Evolutionary conservation across 139 green algal genomes (phyloP).

Genomic region (Raphidocelis subcapitata): DNA sequence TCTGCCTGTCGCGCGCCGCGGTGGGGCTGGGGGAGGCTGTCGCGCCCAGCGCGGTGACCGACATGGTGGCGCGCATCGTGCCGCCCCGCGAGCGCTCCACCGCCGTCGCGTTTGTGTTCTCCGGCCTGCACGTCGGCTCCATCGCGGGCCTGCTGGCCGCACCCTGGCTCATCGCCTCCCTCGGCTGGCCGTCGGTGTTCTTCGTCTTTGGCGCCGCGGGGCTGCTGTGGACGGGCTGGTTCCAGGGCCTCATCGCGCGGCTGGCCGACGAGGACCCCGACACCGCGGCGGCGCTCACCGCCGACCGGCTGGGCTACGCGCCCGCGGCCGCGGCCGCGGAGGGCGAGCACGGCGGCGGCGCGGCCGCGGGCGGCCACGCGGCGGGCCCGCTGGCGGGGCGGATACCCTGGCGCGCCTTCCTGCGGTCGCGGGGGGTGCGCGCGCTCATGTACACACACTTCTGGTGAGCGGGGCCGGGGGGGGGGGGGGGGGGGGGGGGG

Average conservation of each 20-base stretch:
- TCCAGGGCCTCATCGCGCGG: constrained; percentile 56
- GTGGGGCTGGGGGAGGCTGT: constrained; percentile 94
- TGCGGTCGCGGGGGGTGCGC: constrained; percentile 65
- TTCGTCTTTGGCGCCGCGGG: constrained; percentile 82
- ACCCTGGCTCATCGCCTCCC: constrained; percentile 71
- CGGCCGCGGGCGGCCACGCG: not conserved
- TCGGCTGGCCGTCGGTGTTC: constrained; percentile 90
- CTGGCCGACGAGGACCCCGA: constrained; percentile 44
- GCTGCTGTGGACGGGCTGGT: constrained; percentile 82
- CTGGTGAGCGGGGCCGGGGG: constrained; percentile 25
- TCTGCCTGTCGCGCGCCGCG: constrained; percentile 71
- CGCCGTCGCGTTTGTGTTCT: constrained; percentile 87
- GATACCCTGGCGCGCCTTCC: constrained; percentile 83
- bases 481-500: too few species aligned
- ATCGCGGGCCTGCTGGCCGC: constrained; percentile 81
- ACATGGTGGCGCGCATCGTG: constrained; percentile 86
- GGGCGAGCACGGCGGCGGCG: not conserved
- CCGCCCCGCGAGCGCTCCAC: constrained; percentile 69
- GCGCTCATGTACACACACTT: constrained; percentile 96
- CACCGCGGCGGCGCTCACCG: constrained; percentile 20
- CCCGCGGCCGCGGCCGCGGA: not conserved
- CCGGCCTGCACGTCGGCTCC: constrained; percentile 89
- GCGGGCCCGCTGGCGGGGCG: constrained; percentile 35
- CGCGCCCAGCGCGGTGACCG: constrained; percentile 81
- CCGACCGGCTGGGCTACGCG: not conserved